A percentile compares a stretch with the other conserved stretches of the same genome.
Evolutionary conservation across 176 grass and related monocot species (phyloP).

Genomic region (Themeda triandra): DNA sequence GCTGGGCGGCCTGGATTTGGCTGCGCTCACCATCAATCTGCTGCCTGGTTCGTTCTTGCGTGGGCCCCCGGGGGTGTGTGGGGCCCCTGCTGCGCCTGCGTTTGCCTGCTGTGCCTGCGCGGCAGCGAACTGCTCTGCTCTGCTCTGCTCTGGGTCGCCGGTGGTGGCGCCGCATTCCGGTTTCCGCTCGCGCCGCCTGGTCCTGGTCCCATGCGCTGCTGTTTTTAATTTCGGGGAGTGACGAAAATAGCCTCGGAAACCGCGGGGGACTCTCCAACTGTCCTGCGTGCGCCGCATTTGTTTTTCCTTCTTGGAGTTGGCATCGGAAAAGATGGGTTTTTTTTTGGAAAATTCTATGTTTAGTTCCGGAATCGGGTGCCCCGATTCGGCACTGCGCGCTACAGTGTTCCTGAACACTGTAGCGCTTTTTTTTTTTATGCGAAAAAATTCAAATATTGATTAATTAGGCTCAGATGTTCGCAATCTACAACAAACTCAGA

Average conservation of each 20-base stretch:
- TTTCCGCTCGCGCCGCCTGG: not conserved
- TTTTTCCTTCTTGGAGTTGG: not conserved
- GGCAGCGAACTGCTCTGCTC: not conserved
- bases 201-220: not conserved
- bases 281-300: not conserved
- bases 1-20: slow-evolving; percentile 41
- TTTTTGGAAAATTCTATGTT: too few relatives aligned
- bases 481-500: too few relatives aligned
- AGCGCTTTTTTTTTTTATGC: too few relatives aligned
- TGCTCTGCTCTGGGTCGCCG: too few relatives aligned
- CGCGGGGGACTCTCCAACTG: not conserved
- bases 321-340: not conserved
- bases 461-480: too few relatives aligned
- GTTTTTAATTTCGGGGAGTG: not conserved
- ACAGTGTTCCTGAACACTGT: too few relatives aligned
- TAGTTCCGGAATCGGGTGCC: too few relatives aligned
- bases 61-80: too few relatives aligned
- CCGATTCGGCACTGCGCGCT: too few relatives aligned
- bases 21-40: slow-evolving; percentile 17
- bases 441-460: too few relatives aligned
- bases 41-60: not conserved
- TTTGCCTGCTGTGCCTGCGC: too few relatives aligned
- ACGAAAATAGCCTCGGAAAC: slow-evolving; percentile 36
- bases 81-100: too few relatives aligned
- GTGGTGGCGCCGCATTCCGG: not conserved